A percentile compares a stretch with the other conserved stretches of the same genome.
Evolutionary conservation across 164 flowering plant species (phyloP).

Genomic region (Brasenia schreberi): DNA sequence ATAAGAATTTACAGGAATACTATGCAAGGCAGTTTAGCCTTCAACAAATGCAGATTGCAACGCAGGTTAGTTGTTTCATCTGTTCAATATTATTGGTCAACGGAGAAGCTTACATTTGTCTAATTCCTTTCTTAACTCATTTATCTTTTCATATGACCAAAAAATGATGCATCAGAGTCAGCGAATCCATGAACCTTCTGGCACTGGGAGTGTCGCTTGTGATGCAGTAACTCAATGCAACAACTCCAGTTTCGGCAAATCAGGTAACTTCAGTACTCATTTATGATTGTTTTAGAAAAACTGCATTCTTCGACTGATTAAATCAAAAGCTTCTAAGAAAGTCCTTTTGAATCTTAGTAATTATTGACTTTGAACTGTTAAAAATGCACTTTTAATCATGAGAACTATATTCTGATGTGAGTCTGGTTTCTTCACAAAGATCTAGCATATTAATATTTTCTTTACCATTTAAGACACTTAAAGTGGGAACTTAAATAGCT

Average conservation of each 20-base stretch:
- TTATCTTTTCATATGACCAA: constrained; percentile 21
- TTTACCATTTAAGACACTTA: background rate
- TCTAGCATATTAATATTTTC: background rate
- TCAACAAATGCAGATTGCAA: constrained; percentile 25
- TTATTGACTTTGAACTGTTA: background rate
- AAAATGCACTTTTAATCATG: background rate
- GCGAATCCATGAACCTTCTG: constrained; percentile 9
- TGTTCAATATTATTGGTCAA: background rate
- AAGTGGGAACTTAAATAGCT: background rate
- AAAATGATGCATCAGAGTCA: constrained; percentile 24
- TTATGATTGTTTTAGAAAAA: background rate
- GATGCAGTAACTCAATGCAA: constrained; percentile 12
- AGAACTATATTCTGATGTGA: background rate
- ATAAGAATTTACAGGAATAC: constrained; percentile 21
- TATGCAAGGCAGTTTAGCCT: constrained; percentile 35
- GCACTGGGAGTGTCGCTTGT: constrained; percentile 11
- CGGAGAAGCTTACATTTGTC: too few relatives aligned
- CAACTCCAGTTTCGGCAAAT: constrained; percentile 16
- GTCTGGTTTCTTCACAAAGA: background rate
- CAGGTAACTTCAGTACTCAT: constrained; percentile 6
- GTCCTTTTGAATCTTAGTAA: background rate
- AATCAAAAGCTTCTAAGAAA: background rate
- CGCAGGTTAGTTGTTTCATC: constrained; percentile 21
- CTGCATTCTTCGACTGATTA: too few relatives aligned
- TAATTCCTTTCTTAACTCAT: background rate